Conservation (phyloP, 2,329 filamentous ascomycete genomes). For the Apiospora pterosperma region DNA sequence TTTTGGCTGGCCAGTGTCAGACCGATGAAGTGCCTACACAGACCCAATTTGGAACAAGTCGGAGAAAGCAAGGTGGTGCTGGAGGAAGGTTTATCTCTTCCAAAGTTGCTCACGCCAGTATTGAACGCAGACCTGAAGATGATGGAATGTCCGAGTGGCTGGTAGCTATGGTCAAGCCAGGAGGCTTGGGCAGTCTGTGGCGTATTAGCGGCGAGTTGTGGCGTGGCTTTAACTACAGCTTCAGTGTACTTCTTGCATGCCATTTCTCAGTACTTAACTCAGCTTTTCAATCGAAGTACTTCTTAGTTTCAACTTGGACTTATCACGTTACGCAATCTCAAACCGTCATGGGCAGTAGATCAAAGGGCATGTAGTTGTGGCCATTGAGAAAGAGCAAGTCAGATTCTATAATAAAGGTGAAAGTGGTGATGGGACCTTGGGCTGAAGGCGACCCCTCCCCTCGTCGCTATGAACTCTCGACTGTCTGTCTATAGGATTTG, state of each 20-base stretch:
- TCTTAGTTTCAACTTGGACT: no score
- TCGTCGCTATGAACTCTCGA: neutral
- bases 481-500: conserved; percentile 4
- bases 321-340: no score
- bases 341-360: neutral
- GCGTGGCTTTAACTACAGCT: neutral
- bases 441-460: neutral
- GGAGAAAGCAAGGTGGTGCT: neutral
- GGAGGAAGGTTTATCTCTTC: neutral
- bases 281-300: no score
- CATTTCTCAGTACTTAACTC: no score
- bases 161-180: neutral
- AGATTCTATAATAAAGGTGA: neutral
- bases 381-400: neutral
- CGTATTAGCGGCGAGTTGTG: neutral
- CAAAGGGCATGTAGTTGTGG: neutral
- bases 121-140: neutral
- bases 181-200: neutral
- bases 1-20: neutral
- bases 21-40: neutral
- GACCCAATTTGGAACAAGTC: neutral
- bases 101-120: neutral
- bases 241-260: neutral
- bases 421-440: neutral
- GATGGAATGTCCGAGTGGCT: neutral